Evolutionary conservation across 768 basidiomycete species (phyloP), one percentile per base, ranked within the genome.

Genomic region (Trametes sanguinea): DNA sequence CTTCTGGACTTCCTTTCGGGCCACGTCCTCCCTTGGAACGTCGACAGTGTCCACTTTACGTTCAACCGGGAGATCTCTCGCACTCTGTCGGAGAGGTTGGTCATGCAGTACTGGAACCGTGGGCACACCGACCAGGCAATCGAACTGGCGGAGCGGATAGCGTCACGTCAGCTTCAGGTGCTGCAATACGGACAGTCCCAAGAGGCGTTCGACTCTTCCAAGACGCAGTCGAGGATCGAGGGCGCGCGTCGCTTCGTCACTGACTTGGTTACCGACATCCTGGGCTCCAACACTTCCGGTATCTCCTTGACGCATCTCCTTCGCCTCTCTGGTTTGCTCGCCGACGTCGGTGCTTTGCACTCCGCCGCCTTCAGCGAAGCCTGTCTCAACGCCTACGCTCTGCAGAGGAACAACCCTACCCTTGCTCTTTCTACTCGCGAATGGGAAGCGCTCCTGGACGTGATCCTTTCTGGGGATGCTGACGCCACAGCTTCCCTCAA

Each of bases 311-410:
- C 63, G 2, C 47, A 57, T 22, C 51, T 64, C 11, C 59, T 64
- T 2, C 47, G 52, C 27, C 54, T 64, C n/a, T 60, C 63, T 17
- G 63, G 53, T 39, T 35, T 64, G 10, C 58, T 64, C 16, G 45
- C 57, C 29, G 58, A 60, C 42, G 58, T 60, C 13, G 51, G 62
- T 51, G 50, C 52, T 51, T 65, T 79, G 40, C 67, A 73, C 42
- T 72, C 77, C 0, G 64, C 73, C 4, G 67, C 72, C 0, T 71
- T 71, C 42, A 74, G 80, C 16, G 76, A 2, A 70, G 73, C 6
- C 72, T 75, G 55, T 74, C 80, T 62, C 70, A 87, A 33, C 74
- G 82, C 39, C 69, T 81, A 11, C 87, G 85, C 67, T 73, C 73
- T 57, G 64, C 74, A n/a, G 70, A 78, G 11, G 71, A 75, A 65